A percentile compares a stretch with the other conserved stretches of the same genome.
These are phyloP conservation scores for Ammopiptanthus mongolicus DNA, from an alignment of 306 rosid genomes.

Conservation along the genomic window DNA sequence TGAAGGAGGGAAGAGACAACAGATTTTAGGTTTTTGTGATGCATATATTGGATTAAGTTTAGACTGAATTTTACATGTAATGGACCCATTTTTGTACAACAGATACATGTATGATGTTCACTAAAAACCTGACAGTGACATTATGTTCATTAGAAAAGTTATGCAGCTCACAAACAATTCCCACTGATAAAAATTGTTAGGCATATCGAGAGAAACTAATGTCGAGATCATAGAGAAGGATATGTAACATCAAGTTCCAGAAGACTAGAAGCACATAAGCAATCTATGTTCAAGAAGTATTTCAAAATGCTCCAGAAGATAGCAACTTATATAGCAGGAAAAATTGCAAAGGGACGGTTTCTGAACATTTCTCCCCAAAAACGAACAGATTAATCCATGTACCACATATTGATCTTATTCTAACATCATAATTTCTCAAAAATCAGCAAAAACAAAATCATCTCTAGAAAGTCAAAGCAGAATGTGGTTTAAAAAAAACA, in stretches of 20 bases:
- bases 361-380: neutral
- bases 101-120: neutral
- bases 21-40: neutral
- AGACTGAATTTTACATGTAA: neutral
- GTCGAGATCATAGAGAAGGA: neutral
- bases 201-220: neutral
- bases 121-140: neutral
- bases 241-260: neutral
- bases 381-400: neutral
- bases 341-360: neutral
- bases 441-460: neutral
- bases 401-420: neutral
- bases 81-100: neutral
- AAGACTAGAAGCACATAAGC: neutral
- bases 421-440: neutral
- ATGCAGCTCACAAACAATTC: neutral
- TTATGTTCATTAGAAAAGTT: slow-evolving; percentile 3
- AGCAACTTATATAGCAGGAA: neutral
- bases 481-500: neutral
- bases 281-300: neutral
- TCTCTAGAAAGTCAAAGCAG: neutral
- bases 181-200: neutral
- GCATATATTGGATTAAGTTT: neutral
- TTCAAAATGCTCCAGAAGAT: neutral
- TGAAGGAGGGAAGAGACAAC: neutral